These are phyloP conservation scores for Epicoccum sorghinum DNA, from an alignment of 2,329 filamentous ascomycete genomes.

Conservation along the genomic window DNA sequence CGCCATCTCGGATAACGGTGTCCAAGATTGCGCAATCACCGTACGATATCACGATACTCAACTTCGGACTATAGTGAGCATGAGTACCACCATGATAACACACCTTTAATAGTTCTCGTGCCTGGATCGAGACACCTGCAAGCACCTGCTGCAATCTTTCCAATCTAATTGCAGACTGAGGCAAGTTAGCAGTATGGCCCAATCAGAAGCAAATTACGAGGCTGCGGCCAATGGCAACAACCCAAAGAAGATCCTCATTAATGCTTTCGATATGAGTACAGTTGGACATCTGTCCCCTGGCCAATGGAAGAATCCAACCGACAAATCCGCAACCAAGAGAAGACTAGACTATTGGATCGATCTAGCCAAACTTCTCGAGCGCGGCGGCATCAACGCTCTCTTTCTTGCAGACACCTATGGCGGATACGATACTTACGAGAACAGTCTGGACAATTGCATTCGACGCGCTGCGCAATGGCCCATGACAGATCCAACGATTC, in stretches of 20 bases:
- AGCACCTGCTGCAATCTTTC: background rate
- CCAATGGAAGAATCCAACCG: slow-evolving; percentile 71
- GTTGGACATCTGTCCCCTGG: slow-evolving; percentile 69
- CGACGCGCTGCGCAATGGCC: slow-evolving; percentile 69
- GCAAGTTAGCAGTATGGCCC: slow-evolving; percentile 18
- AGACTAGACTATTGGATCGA: slow-evolving; percentile 68
- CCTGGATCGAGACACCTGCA: too few species aligned
- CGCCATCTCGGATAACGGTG: slow-evolving; percentile 15
- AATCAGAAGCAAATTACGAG: slow-evolving; percentile 12
- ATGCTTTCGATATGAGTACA: slow-evolving; percentile 71
- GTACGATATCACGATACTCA: slow-evolving; percentile 23
- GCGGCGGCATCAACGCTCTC: slow-evolving; percentile 67
- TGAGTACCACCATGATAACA: background rate
- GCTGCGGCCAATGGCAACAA: background rate
- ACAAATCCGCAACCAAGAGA: slow-evolving; percentile 66
- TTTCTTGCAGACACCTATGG: slow-evolving; percentile 72
- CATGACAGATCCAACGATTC: slow-evolving; percentile 67
- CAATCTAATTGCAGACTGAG: background rate
- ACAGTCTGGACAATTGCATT: slow-evolving; percentile 65
- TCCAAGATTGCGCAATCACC: slow-evolving; percentile 27
- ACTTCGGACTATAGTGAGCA: background rate
- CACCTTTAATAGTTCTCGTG: too few species aligned
- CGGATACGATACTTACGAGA: slow-evolving; percentile 67
- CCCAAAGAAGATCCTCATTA: slow-evolving; percentile 63
- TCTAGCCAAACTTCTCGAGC: slow-evolving; percentile 66